Evolutionary conservation across 2,329 filamentous ascomycete species (phyloP), one percentile per base, ranked within the genome.

Genomic region (Epichloe glyceriae): DNA sequence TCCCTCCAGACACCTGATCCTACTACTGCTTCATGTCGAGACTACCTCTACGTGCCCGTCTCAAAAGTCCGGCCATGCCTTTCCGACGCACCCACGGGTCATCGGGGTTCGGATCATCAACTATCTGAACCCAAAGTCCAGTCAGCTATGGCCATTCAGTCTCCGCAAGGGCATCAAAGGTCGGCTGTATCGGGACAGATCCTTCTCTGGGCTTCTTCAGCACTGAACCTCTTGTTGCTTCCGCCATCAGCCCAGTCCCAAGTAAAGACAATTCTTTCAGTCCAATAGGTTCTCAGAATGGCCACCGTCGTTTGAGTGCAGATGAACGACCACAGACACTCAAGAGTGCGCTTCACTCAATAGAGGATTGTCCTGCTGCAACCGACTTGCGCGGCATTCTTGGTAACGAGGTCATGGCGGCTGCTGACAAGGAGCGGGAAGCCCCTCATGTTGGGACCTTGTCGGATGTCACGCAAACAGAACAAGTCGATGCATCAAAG

Each of bases 11-110:
- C 20, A 17, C 8, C 17, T 22, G 10, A 20, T 19, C 8, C 19
- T 7, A 5, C 17, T 2, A 30, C 8, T 22, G 34, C 35, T 15
- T 40, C 46, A 7, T 22, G 30, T 41, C 50, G n/a, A 22, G 35
- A 40, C 22, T 26, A 50, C 30, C n/a, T 51, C 38, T 30, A 3
- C 33, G 48, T 54, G 15, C 57, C 52, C 4, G 42, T 57, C 26
- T 59, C 60, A 17, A 61, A 61, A 34, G 50, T 60, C 8, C 54
- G 56, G 7, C 52, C 61, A 4, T 59, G 51, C 39, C 41, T 50
- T 45, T 26, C 53, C 54, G 40, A 54, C 8, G 41, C 45, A 26
- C 37, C 22, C 14, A 35, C 46, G 5, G 50, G 53, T 8, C 37
- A 7, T 15, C 34, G 30, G 26, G 43, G 26, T 40, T 46, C 39